A percentile compares a stretch with the other conserved stretches of the same genome.
Conservation (phyloP, 2,329 filamentous ascomycete genomes). For the Neofusicoccum ribis region DNA sequence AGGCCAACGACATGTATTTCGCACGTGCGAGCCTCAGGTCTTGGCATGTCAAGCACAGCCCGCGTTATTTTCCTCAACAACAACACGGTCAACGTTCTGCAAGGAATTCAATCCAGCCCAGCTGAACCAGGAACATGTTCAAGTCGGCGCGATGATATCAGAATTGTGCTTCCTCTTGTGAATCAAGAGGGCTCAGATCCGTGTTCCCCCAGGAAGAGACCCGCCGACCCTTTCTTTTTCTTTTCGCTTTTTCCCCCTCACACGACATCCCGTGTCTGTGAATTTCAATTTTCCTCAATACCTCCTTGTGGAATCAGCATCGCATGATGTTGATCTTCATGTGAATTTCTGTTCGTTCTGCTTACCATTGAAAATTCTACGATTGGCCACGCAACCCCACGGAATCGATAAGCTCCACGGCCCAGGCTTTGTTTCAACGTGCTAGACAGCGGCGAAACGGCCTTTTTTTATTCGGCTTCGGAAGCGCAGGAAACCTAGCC, state of each 20-base stretch:
- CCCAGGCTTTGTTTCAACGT: conserved; percentile 6
- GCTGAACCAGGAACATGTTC: too few species aligned
- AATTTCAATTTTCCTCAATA: not conserved
- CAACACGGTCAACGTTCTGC: too few species aligned
- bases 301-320: not conserved
- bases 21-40: not conserved
- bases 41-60: not conserved
- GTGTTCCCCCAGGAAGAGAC: too few species aligned
- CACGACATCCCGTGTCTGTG: not conserved
- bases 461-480: not conserved
- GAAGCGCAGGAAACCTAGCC: not conserved
- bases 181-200: too few species aligned
- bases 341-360: not conserved
- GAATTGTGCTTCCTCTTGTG: too few species aligned
- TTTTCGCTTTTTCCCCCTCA: too few species aligned
- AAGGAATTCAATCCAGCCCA: too few species aligned
- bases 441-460: not conserved
- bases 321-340: not conserved
- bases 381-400: not conserved
- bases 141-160: too few species aligned
- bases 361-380: not conserved
- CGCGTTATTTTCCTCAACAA: not conserved
- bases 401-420: not conserved
- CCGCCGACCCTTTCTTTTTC: too few species aligned
- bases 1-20: not conserved